These are phyloP conservation scores for Tulasnella sp. DNA, from an alignment of 768 basidiomycete genomes.

Conservation along the genomic window DNA sequence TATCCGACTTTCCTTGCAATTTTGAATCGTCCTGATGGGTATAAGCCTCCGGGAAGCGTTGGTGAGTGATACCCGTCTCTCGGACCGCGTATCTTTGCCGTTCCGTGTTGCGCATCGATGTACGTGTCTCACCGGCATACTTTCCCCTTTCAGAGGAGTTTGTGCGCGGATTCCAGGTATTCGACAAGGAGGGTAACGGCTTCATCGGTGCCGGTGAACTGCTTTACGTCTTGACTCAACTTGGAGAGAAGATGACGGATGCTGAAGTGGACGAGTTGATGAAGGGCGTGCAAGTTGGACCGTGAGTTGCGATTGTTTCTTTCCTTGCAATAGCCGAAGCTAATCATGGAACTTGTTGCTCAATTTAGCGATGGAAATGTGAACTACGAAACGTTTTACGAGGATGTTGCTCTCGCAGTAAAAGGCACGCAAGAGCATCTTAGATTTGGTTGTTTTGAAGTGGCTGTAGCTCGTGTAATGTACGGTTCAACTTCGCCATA, in stretches of 20 bases:
- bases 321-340: not conserved
- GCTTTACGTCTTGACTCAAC: constrained; percentile 86
- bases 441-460: not conserved
- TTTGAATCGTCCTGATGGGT: constrained; percentile 90
- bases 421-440: not conserved
- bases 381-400: constrained; percentile 95
- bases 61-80: constrained; percentile 42
- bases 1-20: constrained; percentile 88
- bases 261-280: constrained; percentile 98
- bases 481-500: not conserved
- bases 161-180: constrained; percentile 97
- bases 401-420: constrained; percentile 87
- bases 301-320: constrained; percentile 43
- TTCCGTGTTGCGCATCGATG: not conserved
- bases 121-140: not conserved
- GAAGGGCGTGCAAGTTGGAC: constrained; percentile 87
- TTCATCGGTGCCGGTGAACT: constrained; percentile 84
- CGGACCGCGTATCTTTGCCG: not conserved
- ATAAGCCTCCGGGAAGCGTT: constrained; percentile 93
- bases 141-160: constrained; percentile 68
- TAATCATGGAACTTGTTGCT: not conserved
- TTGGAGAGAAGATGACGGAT: constrained; percentile 97
- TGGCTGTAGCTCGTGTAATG: constrained; percentile 5
- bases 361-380: constrained; percentile 80
- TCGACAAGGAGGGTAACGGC: constrained; percentile 92